Percentiles rank a stretch among this genome's conserved stretches.
phyloP scores from a whole-genome alignment of 306 rosid species.

The Sophora flavescens region DNA sequence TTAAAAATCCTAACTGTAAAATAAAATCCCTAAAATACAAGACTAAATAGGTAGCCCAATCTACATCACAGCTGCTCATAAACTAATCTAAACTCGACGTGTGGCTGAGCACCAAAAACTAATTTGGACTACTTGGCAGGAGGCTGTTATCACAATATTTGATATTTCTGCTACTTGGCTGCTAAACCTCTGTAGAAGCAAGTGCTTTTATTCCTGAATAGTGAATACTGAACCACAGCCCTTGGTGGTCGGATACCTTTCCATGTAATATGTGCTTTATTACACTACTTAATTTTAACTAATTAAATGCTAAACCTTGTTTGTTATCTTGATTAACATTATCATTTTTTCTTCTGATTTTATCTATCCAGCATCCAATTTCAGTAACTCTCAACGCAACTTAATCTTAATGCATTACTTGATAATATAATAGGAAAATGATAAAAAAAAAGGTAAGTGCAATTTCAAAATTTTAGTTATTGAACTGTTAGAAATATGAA shows the following conservation, averaged over 20 bases:
- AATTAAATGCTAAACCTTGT: not conserved
- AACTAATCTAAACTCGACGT: constrained; percentile 8
- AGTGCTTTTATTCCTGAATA: not conserved
- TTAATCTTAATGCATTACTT: not conserved
- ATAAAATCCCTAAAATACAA: no score
- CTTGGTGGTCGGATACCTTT: constrained; percentile 3
- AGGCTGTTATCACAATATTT: not conserved
- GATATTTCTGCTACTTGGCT: constrained; percentile 6
- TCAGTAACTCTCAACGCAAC: not conserved
- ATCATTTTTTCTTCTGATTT: constrained; percentile 14
- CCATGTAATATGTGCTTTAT: constrained; percentile 15
- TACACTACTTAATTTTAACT: constrained; percentile 1
- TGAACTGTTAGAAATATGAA: not conserved
- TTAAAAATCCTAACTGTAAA: no score
- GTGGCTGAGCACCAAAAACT: not conserved
- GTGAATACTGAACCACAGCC: not conserved
- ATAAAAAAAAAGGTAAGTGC: not conserved
- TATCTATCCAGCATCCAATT: constrained; percentile 8
- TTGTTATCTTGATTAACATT: not conserved
- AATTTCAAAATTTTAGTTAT: not conserved
- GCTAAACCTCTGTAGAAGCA: not conserved
- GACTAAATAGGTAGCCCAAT: no score
- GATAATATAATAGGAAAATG: constrained; percentile 26
- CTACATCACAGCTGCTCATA: constrained; percentile 4
- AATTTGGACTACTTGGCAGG: not conserved